phyloP scores from a whole-genome alignment of 1,284 basidiomycete genomes.

The Golubevia sp. region DNA sequence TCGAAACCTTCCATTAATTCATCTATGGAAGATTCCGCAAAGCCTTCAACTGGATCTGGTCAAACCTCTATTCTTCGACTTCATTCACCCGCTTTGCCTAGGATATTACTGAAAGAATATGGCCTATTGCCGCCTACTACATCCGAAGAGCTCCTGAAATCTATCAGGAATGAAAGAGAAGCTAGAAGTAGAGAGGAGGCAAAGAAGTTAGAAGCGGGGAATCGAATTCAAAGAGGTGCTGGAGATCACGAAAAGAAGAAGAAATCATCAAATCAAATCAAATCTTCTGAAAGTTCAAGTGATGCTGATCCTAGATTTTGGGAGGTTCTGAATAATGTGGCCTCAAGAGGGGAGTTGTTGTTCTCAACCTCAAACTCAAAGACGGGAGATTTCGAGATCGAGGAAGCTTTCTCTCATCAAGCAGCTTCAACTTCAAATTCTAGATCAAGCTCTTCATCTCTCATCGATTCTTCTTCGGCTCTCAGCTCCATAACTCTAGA shows the following conservation, averaged over 20 bases:
- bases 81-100: background rate
- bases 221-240: background rate
- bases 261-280: background rate
- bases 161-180: constrained; percentile 18
- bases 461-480: background rate
- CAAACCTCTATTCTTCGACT: background rate
- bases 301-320: constrained; percentile 35
- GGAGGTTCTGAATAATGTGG: constrained; percentile 30
- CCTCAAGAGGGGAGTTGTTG: constrained; percentile 28
- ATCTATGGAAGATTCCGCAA: background rate
- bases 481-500: constrained; percentile 9
- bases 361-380: constrained; percentile 5
- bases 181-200: constrained; percentile 4
- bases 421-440: background rate
- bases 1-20: constrained; percentile 8
- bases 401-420: background rate
- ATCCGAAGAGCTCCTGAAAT: background rate
- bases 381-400: background rate
- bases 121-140: constrained; percentile 32
- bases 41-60: background rate
- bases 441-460: constrained; percentile 5
- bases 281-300: background rate
- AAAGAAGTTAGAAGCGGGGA: background rate
- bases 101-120: background rate
- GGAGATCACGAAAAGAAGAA: background rate